Conservation (phyloP, 495 filamentous ascomycete species). For the Hypoxylon rickii region DNA sequence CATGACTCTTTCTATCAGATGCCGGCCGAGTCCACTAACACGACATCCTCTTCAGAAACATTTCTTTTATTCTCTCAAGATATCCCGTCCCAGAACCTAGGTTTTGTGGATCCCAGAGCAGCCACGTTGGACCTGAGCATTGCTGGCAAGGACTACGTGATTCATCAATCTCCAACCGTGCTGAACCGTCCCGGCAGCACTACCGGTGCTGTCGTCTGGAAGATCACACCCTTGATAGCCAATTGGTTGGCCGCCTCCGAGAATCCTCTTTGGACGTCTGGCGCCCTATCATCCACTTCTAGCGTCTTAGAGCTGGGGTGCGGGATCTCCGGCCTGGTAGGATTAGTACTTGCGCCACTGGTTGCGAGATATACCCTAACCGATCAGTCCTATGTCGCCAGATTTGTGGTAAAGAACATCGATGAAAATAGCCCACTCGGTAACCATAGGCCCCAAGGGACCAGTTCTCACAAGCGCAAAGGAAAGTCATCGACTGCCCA, state of each 20-base stretch:
- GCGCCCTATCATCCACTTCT: constrained; percentile 59
- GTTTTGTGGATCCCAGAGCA: constrained; percentile 77
- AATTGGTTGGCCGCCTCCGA: constrained; percentile 71
- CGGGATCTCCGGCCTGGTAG: constrained; percentile 80
- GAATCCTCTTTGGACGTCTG: constrained; percentile 66
- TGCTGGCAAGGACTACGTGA: constrained; percentile 69
- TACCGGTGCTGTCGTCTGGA: constrained; percentile 86
- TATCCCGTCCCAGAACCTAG: constrained; percentile 77
- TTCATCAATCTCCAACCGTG: constrained; percentile 84
- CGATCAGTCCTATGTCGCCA: constrained; percentile 84
- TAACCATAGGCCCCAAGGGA: constrained; percentile 1
- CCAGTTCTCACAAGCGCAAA: constrained; percentile 26
- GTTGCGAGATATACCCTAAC: constrained; percentile 76
- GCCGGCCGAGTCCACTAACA: constrained; percentile 10
- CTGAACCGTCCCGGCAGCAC: constrained; percentile 81
- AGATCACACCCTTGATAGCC: constrained; percentile 84
- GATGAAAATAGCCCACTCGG: constrained; percentile 55
- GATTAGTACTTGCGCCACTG: constrained; percentile 62
- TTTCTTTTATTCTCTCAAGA: constrained; percentile 81
- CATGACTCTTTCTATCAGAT: constrained; percentile 32
- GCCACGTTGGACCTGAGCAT: constrained; percentile 69
- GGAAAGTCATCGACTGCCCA: constrained; percentile 15
- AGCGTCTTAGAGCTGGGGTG: constrained; percentile 82
- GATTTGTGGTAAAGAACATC: constrained; percentile 75
- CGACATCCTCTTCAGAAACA: constrained; percentile 62